Percentiles rank a stretch among this genome's conserved stretches.
phyloP scores from a whole-genome alignment of 2,329 filamentous ascomycete genomes.

The Hypoxylon sp. region DNA sequence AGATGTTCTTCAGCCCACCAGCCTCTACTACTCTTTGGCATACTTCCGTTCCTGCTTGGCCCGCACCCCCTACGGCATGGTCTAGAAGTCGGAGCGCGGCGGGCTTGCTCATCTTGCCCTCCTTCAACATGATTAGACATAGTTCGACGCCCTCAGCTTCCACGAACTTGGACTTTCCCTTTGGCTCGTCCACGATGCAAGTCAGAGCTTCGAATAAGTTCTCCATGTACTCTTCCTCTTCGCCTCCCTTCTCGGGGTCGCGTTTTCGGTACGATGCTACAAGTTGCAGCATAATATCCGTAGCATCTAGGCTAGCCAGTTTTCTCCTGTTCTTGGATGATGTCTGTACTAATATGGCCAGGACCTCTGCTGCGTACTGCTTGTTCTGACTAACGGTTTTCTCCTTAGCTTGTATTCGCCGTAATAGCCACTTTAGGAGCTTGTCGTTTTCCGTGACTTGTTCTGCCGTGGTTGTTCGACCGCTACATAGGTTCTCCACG shows the following conservation, averaged over 20 bases:
- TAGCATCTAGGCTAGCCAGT: conserved; percentile 76
- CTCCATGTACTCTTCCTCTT: conserved; percentile 95
- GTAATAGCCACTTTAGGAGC: conserved; percentile 83
- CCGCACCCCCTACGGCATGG: conserved; percentile 77
- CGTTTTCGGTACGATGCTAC: conserved; percentile 87
- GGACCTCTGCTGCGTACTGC: conserved; percentile 92
- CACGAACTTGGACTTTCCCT: conserved; percentile 85
- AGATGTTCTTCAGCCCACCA: conserved; percentile 86
- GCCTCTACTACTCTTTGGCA: conserved; percentile 85
- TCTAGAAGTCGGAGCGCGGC: conserved; percentile 87
- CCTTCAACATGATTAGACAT: conserved; percentile 90
- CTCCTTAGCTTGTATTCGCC: conserved; percentile 79
- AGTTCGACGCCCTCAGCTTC: conserved; percentile 94
- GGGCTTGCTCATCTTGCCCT: conserved; percentile 86
- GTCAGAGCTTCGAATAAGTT: conserved; percentile 92
- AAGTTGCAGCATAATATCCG: conserved; percentile 86
- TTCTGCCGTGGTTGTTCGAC: conserved; percentile 73
- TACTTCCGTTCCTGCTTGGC: conserved; percentile 67
- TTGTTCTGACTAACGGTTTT: conserved; percentile 86
- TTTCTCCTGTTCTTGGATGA: conserved; percentile 75
- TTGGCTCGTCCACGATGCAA: conserved; percentile 80
- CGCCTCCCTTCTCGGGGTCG: conserved; percentile 86
- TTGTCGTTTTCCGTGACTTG: conserved; percentile 78
- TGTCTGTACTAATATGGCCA: conserved; percentile 89
- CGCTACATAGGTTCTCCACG: conserved; percentile 86